Percentiles rank a stretch among this genome's conserved stretches.
Conservation (phyloP, 169 alveolate genomes). For the Eimeria sp. region DNA sequence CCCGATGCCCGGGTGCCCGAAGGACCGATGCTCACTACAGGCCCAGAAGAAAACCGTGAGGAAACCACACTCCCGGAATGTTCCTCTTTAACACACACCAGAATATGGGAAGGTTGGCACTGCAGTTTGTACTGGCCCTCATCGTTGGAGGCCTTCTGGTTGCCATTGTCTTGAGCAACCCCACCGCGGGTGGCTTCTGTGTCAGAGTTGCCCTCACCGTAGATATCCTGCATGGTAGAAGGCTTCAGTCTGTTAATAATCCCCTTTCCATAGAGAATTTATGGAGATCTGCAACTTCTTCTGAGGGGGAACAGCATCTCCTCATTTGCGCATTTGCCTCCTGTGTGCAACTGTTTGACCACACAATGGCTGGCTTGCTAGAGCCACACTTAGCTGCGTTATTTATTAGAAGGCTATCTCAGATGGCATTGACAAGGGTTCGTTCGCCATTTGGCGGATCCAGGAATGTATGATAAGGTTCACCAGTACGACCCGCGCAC, state of each 20-base stretch:
- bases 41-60: not conserved
- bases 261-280: not conserved
- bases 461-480: not conserved
- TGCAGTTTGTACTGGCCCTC: not conserved
- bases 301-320: not conserved
- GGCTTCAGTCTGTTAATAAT: no score
- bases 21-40: not conserved
- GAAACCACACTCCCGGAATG: not conserved
- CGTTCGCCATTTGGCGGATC: not conserved
- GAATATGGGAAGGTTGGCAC: not conserved
- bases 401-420: not conserved
- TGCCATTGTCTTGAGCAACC: constrained; percentile 29
- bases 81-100: not conserved
- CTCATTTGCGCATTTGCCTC: not conserved
- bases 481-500: not conserved
- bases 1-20: constrained; percentile 15
- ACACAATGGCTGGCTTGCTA: constrained; percentile 13
- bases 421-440: not conserved
- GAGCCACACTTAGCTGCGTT: not conserved
- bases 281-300: not conserved
- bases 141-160: constrained; percentile 18
- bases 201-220: not conserved
- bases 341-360: not conserved
- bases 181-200: not conserved
- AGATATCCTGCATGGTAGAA: not conserved